Base-by-base conservation (phyloP, 495 filamentous ascomycete species). In the Penicillium flavigenum region DNA sequence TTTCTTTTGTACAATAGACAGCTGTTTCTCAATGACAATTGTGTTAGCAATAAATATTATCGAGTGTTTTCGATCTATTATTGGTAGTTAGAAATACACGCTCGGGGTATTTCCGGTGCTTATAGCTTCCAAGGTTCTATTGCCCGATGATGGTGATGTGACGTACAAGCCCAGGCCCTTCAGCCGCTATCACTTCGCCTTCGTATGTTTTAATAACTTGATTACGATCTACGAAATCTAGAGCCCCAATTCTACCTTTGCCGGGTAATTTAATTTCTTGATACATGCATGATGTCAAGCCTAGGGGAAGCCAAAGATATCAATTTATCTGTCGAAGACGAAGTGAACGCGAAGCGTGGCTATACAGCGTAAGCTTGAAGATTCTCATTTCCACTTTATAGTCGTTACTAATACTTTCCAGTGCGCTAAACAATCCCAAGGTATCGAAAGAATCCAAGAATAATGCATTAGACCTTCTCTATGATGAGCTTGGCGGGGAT, bases 371-470 rank as follows among this genome's bases (percentile, higher is more conserved):
- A 36, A 47, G 61, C 19, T 31, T 38, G 47, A 7, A n/a, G 5
- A 16, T 39, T 39, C 1, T 22, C 2, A 16, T 20, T 26, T 24
- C 1, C n/a, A 4, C 24, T 16, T n/a, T 19, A 38, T 16, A 26
- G 2, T 5, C 7, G 5, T 24, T 38, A 38, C 0, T 49, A 32
- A 45, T 36, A 12, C 4, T 44, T 12, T 7, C 32, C 22, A 78
- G 75, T 2, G 65, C 74, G 22, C 48, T 78, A 16, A 72, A 73
- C 27, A 79, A 78, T 51, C 74, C 76, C 14, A 70, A 71, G 5
- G 65, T 73, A 5, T 78, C 76, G 0, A 67, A 71, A 5, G 64
- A 70, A 44, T 72, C 76, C 51, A 79, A 79, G 61, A 34, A 72
- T 49, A 67, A 72, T 27, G 76, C 74, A 17, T 50, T 69, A 58